A percentile compares a stretch with the other conserved stretches of the same genome.
These are phyloP conservation scores for Pyricularia grisea DNA, from an alignment of 2,329 filamentous ascomycete genomes.

Conservation along the genomic window DNA sequence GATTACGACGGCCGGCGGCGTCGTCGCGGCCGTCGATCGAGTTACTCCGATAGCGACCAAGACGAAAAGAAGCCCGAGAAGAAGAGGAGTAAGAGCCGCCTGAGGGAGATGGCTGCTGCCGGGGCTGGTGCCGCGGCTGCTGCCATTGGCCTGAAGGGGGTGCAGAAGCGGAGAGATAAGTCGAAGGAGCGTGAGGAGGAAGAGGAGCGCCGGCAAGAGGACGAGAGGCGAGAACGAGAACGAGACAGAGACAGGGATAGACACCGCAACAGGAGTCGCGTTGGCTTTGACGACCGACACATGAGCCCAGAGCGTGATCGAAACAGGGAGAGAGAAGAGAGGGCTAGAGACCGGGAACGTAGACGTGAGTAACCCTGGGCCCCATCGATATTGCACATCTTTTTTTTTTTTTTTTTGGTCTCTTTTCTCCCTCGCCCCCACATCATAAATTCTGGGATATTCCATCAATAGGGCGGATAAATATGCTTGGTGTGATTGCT, in stretches of 20 bases:
- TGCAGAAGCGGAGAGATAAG: conserved; percentile 32
- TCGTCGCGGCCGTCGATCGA: conserved; percentile 19
- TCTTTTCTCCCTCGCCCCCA: not conserved
- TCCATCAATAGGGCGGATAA: not conserved
- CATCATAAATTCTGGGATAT: too few species aligned
- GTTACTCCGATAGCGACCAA: conserved; percentile 11
- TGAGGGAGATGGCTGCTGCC: conserved; percentile 46
- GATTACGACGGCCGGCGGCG: conserved; percentile 16
- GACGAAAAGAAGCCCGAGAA: conserved; percentile 18
- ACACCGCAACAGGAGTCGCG: not conserved
- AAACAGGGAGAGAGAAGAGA: conserved; percentile 16
- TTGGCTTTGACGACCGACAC: conserved; percentile 8
- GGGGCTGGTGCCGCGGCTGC: conserved; percentile 48
- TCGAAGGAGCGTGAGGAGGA: conserved; percentile 25
- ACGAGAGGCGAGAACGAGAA: conserved; percentile 11
- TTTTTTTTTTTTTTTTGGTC: not conserved
- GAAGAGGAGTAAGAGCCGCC: conserved; percentile 44
- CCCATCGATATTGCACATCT: not conserved
- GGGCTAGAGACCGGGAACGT: conserved; percentile 26
- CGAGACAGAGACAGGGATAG: conserved; percentile 7
- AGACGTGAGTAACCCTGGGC: conserved; percentile 19
- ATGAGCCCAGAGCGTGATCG: conserved; percentile 8
- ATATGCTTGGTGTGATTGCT: not conserved
- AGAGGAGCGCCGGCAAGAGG: conserved; percentile 8
- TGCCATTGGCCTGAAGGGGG: conserved; percentile 54